A percentile compares a stretch with the other conserved stretches of the same genome.
Conservation (phyloP, 805 yeast species). For the Nakazawaea laoshanensis region DNA sequence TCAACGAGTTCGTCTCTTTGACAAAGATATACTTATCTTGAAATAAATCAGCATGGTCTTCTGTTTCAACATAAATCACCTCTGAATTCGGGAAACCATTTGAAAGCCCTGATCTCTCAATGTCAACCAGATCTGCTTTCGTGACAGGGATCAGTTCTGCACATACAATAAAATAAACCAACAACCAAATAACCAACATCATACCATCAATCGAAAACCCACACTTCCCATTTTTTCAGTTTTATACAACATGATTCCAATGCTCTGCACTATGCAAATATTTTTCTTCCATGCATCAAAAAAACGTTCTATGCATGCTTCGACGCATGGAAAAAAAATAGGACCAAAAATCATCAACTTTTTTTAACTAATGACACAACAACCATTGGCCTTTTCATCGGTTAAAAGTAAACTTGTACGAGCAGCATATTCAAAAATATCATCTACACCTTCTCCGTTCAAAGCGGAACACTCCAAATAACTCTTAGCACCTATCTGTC, state of each 20-base stretch:
- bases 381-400: constrained; percentile 32
- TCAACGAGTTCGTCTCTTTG: neutral
- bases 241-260: too few relatives aligned
- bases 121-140: too few relatives aligned
- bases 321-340: too few relatives aligned
- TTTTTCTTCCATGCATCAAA: too few relatives aligned
- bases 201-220: too few relatives aligned
- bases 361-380: constrained; percentile 28
- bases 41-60: constrained; percentile 2
- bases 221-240: too few relatives aligned
- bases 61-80: constrained; percentile 1
- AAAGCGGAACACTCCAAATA: constrained; percentile 86
- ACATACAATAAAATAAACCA: too few relatives aligned
- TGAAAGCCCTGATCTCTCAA: neutral
- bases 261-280: too few relatives aligned
- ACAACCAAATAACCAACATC: too few relatives aligned
- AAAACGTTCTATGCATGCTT: too few relatives aligned
- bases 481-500: constrained; percentile 70
- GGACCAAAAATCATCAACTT: too few relatives aligned
- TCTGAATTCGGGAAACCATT: neutral
- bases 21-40: neutral
- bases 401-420: constrained; percentile 64
- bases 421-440: constrained; percentile 86
- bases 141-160: too few relatives aligned
- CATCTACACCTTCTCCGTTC: constrained; percentile 93